These are phyloP conservation scores for Mucor indicus DNA, from an alignment of 371 early-diverging fungal species.

Conservation along the genomic window DNA sequence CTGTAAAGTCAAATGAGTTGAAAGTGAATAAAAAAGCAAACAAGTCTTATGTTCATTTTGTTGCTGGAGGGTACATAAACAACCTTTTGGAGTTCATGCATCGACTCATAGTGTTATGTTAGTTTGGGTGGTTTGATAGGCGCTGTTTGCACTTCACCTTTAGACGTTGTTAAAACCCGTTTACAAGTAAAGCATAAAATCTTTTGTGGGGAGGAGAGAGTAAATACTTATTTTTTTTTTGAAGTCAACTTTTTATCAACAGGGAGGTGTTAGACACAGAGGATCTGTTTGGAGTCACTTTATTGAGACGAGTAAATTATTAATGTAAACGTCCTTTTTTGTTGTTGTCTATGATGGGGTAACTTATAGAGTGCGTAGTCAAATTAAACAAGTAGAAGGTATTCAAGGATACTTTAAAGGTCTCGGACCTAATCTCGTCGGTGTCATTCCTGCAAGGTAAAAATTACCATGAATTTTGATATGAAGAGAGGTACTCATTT, in stretches of 20 bases:
- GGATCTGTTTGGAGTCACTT: conserved; percentile 44
- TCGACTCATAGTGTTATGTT: neutral
- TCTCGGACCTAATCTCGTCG: conserved; percentile 88
- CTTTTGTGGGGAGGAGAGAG: no score
- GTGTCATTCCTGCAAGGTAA: conserved; percentile 82
- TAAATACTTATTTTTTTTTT: neutral
- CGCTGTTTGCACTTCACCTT: conserved; percentile 81
- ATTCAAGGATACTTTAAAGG: conserved; percentile 89
- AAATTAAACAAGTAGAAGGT: conserved; percentile 80
- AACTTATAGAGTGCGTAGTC: conserved; percentile 26
- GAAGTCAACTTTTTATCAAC: conserved; percentile 29
- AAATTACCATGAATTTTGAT: neutral
- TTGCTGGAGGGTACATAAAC: conserved; percentile 75
- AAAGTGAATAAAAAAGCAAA: conserved; percentile 5
- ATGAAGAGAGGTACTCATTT: neutral
- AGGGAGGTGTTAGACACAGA: conserved; percentile 5
- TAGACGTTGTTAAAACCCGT: conserved; percentile 90
- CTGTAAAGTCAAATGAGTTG: no score
- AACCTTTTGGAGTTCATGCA: neutral
- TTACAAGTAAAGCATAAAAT: conserved; percentile 60
- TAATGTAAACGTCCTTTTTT: conserved; percentile 38
- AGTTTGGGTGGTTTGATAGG: conserved; percentile 73
- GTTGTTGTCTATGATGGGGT: neutral
- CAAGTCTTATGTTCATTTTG: conserved; percentile 63
- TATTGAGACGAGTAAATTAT: conserved; percentile 46